Base-by-base conservation (phyloP, 164 flowering plant genomes). In the Chloranthus sessilifolius region DNA sequence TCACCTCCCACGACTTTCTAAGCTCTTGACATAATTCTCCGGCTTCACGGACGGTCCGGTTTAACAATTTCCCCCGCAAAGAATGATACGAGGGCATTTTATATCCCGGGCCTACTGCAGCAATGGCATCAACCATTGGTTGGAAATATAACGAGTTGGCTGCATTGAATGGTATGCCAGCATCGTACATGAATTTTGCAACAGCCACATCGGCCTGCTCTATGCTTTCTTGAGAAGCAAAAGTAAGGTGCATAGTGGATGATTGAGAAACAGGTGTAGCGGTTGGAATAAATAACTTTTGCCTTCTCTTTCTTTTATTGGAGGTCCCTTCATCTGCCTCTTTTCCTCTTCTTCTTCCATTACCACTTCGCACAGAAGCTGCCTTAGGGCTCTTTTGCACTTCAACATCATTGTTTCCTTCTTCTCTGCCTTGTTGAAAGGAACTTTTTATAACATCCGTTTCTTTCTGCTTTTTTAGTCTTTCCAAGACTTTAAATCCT, bases 41-140 rank as follows among this genome's bases (percentile, higher is more conserved):
- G 15, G 54, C 54, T 38, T 71, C 74, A 17, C 51, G 61, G 50
- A 71, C 68, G 41, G 50, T 53, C 53, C 41, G 50, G 53, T 56
- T 56, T 56, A 76, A 38, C 29, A 73, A 30, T 10, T 50, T 52
- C 11, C 70, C 72, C 54, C 72, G 53, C 53, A 76, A 59, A 43
- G 65, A 28, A 56, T 62, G 60, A 59, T 53, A 67, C 12, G 76
- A 67, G 23, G 81, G 81, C 60, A 57, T 50, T 59, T 61, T 71
- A 43, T 63, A 68, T 3, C 76, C 78, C 45, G 76, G 74, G 33
- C 82, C 76, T 4, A 45, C 68, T 34, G 73, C 66, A 62, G 69
- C 70, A 47, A 74, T 77, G 15, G 76, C 74, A 66, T 71, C 72
- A 30, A 61, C 72, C 79, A 74, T 74, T 41, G 35, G 61, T 50